Evolutionary conservation across 83 land plant genomes (phyloP).

Genomic region (Picea abies): DNA sequence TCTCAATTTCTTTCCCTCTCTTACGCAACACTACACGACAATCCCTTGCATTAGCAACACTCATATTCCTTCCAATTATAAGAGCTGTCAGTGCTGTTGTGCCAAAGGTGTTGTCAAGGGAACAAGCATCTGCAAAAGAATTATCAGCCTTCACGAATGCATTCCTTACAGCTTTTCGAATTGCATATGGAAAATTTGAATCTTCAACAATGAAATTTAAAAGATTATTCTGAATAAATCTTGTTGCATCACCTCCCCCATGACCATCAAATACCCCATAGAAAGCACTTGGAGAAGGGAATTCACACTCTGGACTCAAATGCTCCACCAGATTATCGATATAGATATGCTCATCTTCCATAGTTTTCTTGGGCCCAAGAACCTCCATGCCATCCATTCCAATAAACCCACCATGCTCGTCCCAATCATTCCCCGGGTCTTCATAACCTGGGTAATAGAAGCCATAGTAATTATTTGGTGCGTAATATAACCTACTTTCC

Average conservation of each 20-base stretch:
- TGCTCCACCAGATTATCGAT: slow-evolving; percentile 61
- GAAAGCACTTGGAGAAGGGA: slow-evolving; percentile 70
- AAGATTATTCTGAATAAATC: slow-evolving; percentile 62
- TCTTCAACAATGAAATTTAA: slow-evolving; percentile 74
- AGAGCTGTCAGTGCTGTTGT: slow-evolving; percentile 84
- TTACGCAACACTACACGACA: slow-evolving; percentile 88
- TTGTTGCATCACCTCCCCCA: slow-evolving; percentile 85
- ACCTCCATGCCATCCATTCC: slow-evolving; percentile 35
- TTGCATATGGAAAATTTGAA: slow-evolving; percentile 60
- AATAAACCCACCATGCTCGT: slow-evolving; percentile 27
- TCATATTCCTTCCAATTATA: slow-evolving; percentile 70
- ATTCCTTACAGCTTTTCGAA: slow-evolving; percentile 64
- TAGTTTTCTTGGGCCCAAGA: too few species aligned
- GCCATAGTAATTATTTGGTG: slow-evolving; percentile 15
- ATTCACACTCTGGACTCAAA: slow-evolving; percentile 26
- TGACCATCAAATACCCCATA: slow-evolving; percentile 97
- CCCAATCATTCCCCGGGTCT: slow-evolving; percentile 26
- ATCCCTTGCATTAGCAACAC: slow-evolving; percentile 91
- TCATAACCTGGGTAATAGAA: slow-evolving; percentile 22
- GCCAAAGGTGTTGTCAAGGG: slow-evolving; percentile 68
- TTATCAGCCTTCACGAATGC: slow-evolving; percentile 78
- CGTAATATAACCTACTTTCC: slow-evolving; percentile 11
- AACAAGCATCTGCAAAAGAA: slow-evolving; percentile 74
- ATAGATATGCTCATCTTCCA: slow-evolving; percentile 80
- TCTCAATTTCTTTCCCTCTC: slow-evolving; percentile 75